These are phyloP conservation scores for Pyrenula aspistea DNA, from an alignment of 495 filamentous ascomycete species.

Conservation along the genomic window DNA sequence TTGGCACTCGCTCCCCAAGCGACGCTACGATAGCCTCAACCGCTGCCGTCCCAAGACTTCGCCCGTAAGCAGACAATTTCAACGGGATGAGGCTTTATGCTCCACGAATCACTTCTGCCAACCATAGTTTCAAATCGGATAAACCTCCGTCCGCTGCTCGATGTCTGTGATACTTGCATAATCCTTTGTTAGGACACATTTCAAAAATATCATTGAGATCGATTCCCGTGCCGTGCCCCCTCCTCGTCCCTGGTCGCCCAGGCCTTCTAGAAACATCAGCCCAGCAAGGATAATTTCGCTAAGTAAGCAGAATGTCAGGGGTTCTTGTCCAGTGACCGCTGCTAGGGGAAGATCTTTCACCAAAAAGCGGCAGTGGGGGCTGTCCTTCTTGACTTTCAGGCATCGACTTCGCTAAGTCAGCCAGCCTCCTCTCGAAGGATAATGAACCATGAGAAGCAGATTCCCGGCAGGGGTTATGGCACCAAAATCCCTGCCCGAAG, in stretches of 20 bases:
- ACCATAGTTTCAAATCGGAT: too few relatives aligned
- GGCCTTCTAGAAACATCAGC: neutral
- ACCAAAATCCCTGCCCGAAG: neutral
- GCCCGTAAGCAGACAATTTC: neutral
- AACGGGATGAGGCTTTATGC: neutral
- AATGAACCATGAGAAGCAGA: too few relatives aligned
- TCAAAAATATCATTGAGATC: too few relatives aligned
- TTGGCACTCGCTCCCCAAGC: neutral
- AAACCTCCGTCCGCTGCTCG: neutral
- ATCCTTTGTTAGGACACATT: too few relatives aligned
- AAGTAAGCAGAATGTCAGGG: too few relatives aligned
- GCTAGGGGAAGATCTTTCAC: too few relatives aligned
- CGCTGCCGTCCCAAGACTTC: neutral
- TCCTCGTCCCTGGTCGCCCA: too few relatives aligned
- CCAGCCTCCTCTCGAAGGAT: too few relatives aligned
- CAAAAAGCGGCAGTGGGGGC: neutral
- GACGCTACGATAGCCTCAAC: neutral
- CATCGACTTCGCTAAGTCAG: neutral
- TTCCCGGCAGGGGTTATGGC: neutral
- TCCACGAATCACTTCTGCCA: too few relatives aligned
- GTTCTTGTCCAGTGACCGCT: too few relatives aligned
- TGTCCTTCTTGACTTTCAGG: neutral
- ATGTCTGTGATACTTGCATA: too few relatives aligned
- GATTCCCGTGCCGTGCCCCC: too few relatives aligned
- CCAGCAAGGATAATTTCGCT: neutral